Percentiles rank a stretch among this genome's conserved stretches.
phyloP scores from a whole-genome alignment of 257 asterid species.

The Gardenia jasminoides region DNA sequence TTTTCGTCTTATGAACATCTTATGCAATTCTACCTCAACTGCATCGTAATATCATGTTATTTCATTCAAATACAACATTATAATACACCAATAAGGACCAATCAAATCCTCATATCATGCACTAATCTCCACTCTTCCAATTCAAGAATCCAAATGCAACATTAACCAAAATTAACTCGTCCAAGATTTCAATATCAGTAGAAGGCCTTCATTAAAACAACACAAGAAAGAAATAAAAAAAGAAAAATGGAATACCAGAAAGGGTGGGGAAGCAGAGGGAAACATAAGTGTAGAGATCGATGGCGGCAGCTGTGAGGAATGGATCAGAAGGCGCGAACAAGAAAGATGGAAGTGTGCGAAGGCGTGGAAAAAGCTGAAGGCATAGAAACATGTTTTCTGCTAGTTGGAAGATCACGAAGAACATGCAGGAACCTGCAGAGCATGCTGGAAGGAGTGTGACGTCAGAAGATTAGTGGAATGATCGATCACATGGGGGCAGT shows the following conservation, averaged over 20 bases:
- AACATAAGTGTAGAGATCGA: conserved; percentile 88
- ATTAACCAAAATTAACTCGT: neutral
- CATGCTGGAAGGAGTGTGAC: no score
- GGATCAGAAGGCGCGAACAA: no score
- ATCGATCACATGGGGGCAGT: no score
- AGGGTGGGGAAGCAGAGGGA: conserved; percentile 88
- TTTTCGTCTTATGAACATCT: no score
- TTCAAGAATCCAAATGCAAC: neutral
- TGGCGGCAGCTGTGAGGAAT: conserved; percentile 97
- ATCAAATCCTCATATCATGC: neutral
- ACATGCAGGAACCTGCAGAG: no score
- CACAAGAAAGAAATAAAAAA: neutral
- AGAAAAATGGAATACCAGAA: conserved; percentile 50
- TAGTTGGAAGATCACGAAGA: no score
- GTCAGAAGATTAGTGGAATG: no score
- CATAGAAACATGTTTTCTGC: no score
- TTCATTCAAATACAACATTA: neutral
- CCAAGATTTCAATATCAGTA: neutral
- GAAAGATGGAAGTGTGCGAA: no score
- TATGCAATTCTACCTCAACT: no score
- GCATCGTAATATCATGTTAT: no score
- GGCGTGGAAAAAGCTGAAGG: no score
- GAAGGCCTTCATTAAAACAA: neutral
- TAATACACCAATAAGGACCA: neutral
- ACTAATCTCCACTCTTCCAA: neutral